A percentile compares a stretch with the other conserved stretches of the same genome.
phyloP scores from a whole-genome alignment of 768 basidiomycete genomes.

The Sarcomyxa edulis region DNA sequence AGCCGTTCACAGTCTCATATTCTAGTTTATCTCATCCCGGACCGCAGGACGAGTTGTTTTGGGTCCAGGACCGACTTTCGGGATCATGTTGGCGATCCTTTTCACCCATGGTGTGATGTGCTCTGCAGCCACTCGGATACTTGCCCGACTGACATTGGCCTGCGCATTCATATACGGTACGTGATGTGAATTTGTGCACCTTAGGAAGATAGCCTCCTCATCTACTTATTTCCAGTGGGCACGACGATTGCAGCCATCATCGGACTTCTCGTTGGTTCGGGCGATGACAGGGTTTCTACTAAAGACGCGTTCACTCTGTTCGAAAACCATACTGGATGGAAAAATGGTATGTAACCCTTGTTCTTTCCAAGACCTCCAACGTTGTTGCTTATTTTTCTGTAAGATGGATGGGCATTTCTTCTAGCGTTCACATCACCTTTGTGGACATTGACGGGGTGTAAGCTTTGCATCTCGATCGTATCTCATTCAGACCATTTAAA shows the following conservation, averaged over 20 bases:
- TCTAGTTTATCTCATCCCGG: too few species aligned
- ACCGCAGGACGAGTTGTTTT: slow-evolving; percentile 40
- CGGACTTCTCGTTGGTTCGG: slow-evolving; percentile 43
- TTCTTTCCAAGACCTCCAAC: too few species aligned
- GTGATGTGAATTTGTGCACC: slow-evolving; percentile 10
- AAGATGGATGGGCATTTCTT: slow-evolving; percentile 71
- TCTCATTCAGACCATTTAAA: too few species aligned
- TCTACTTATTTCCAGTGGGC: slow-evolving; percentile 32
- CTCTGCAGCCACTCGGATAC: slow-evolving; percentile 48
- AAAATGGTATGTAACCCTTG: slow-evolving; percentile 31
- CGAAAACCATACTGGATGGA: slow-evolving; percentile 61
- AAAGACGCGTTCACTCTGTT: slow-evolving; percentile 53
- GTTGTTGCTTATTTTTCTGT: too few species aligned
- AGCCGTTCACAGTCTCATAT: too few species aligned
- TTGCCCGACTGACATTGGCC: slow-evolving; percentile 52
- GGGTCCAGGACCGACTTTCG: slow-evolving; percentile 47
- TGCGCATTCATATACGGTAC: slow-evolving; percentile 52
- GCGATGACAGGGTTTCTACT: slow-evolving; percentile 43
- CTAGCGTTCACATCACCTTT: slow-evolving; percentile 68
- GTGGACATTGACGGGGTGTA: slow-evolving; percentile 77
- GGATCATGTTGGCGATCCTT: slow-evolving; percentile 50
- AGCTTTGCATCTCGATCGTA: too few species aligned
- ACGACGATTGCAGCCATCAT: slow-evolving; percentile 54
- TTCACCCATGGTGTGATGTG: slow-evolving; percentile 53
- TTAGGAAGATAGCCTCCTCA: slow-evolving; percentile 5